phyloP scores from a whole-genome alignment of 371 early-diverging fungal genomes.

The Mucor saturninus region DNA sequence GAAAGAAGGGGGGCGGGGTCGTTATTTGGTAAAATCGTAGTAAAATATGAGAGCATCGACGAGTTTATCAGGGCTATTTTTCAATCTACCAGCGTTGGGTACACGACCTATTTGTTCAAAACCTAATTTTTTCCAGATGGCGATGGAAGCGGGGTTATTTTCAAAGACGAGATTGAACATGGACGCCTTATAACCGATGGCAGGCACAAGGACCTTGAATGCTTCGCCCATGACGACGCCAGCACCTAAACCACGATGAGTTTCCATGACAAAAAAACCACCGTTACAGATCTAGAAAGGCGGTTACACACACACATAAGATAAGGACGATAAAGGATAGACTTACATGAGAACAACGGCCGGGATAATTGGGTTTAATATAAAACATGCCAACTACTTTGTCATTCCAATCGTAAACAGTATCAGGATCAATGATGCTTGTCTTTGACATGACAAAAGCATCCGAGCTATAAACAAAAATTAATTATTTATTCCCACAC shows the following conservation, averaged over 20 bases:
- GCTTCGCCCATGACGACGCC: conserved; percentile 74
- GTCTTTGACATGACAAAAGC: conserved; percentile 58
- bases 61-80: conserved; percentile 54
- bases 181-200: conserved; percentile 74
- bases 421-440: conserved; percentile 27
- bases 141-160: conserved; percentile 68
- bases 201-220: conserved; percentile 65
- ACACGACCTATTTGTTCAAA: conserved; percentile 72
- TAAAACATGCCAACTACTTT: conserved; percentile 73
- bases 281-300: conserved; percentile 70
- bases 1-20: not conserved
- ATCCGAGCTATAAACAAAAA: conserved; percentile 43
- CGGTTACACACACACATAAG: not conserved
- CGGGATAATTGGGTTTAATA: conserved; percentile 81
- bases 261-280: conserved; percentile 69
- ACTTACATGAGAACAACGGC: conserved; percentile 64
- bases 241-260: conserved; percentile 62
- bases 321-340: not conserved
- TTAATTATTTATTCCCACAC: not conserved
- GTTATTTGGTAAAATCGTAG: conserved; percentile 62
- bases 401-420: conserved; percentile 40
- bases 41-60: conserved; percentile 79
- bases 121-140: conserved; percentile 70
- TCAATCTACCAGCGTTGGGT: conserved; percentile 67
- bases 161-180: conserved; percentile 85